Base-by-base conservation (phyloP, 1,139 yeast genomes). In the Suhomyces kunorum region DNA sequence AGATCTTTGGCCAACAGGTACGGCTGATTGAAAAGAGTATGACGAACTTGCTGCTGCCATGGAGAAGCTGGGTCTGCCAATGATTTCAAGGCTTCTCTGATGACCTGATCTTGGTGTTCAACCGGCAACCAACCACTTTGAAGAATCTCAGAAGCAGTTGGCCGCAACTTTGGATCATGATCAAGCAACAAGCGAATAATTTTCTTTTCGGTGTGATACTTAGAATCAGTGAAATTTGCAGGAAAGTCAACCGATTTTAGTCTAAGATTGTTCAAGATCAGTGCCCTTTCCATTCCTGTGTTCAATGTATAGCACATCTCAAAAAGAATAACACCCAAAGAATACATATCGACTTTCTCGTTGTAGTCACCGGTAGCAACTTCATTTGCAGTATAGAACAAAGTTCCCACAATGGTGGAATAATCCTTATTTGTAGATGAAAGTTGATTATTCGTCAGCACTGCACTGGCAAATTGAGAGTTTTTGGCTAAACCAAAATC, bases 401-500 rank as follows among this genome's bases (percentile, higher is more conserved):
- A 81, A 0, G 99, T 94, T 3, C 98, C 98, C 25, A 92, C 89
- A 23, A 88, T 90, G 0, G 96, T 86, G 0, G 97, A 89, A 45
- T 90, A 66, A 50, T 90, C 96, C 28, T 83, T 94, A 8, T 64
- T 59, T 27, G 47, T 46, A 1, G 56, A 43, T 0, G 71, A 50
- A 5, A 70, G 71, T 42, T 71, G 77, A 41, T 71, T 71, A 43
- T 68, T 67, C 23, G 58, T 61, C 66, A 62, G 66, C 17, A 71
- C 58, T 3, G 63, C 71, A 34, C 59, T 68, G 20, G 70, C 46
- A 64, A 68, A 63, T 58, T 78, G 74, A 65, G 92, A 45, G 52
- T 82, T 87, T 53, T 89, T 90, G 0, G 98, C 99, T 42, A 94
- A 73, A 0, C 98, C 99, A 63, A 94, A 94, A 58, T 94, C 98